Base-by-base conservation (phyloP, 371 early-diverging fungal species). In the Zopfochytrium polystomum region DNA sequence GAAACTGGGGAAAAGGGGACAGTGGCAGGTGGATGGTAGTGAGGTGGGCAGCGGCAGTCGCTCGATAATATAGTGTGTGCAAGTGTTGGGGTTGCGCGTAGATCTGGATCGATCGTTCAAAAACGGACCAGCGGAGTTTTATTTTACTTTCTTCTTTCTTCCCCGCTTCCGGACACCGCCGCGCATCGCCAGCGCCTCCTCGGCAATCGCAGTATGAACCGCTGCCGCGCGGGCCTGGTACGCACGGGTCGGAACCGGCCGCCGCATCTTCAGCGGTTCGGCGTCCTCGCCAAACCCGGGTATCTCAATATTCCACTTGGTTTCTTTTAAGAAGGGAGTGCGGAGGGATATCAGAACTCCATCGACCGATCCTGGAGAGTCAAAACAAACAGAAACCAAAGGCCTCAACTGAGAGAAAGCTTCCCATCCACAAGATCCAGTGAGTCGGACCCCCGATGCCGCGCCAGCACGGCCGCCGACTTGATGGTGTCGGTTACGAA, bases 261-360 rank as follows among this genome's bases (percentile, higher is more conserved):
- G 7, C 18, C 38, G 7, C 7, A 18, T 18, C 38, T 11, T 18
- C 9, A 62, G 7, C 6, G 29, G 22, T 18, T 53, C 22, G 18
- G 52, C 18, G 45, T 62, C 54, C 47, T 62, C 53, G 33, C 52
- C 52, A 45, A 62, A 62, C 1, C 62, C 62, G 13, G 62, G 54
- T 13, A 62, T 34, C 46, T 30, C 42, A 11, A 62, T 44, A 7
- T 54, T 31, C 55, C 55, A 62, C 15, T 62, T 54, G 22, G 23
- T 46, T 18, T 62, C 62, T 62, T 38, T n/a, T 29, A 20, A 15
- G 30, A 35, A 7, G 25, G 27, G 7, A 18, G 7, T 38, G 18
- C 18, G 38, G 38, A 38, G 38, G 18, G 38, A 38, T 38, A 38
- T 11, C 18, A 38, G 18, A 38, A n/a, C n/a, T n/a, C 30, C 18